A percentile compares a stretch with the other conserved stretches of the same genome.
These are phyloP conservation scores for Pharus latifolius DNA, from an alignment of 176 grass and related monocot species.

Conservation along the genomic window DNA sequence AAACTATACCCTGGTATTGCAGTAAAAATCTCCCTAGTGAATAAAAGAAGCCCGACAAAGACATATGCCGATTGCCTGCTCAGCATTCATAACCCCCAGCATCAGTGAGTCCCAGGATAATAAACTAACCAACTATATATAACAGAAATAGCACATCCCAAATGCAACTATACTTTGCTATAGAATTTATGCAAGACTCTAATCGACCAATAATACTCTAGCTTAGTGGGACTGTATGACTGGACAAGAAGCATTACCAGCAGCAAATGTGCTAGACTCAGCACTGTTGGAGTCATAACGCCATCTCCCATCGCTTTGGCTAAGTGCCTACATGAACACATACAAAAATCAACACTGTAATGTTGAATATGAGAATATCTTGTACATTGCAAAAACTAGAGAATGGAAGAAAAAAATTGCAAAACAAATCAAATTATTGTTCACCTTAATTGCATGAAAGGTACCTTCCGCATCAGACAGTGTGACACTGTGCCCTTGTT, in stretches of 20 bases:
- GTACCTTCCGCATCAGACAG: constrained; percentile 56
- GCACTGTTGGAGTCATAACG: constrained; percentile 80
- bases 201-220: background rate
- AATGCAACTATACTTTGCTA: background rate
- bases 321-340: constrained; percentile 58
- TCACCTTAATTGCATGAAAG: constrained; percentile 93
- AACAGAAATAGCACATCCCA: background rate
- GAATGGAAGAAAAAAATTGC: background rate
- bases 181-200: background rate
- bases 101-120: background rate
- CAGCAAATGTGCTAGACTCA: constrained; percentile 90
- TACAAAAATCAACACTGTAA: background rate
- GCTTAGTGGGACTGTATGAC: background rate
- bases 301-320: constrained; percentile 93
- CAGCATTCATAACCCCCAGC: background rate
- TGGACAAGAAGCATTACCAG: constrained; percentile 42
- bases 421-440: background rate
- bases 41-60: background rate
- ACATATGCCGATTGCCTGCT: background rate
- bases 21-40: background rate
- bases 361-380: background rate
- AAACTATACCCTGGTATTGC: background rate
- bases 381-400: background rate
- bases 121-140: background rate
- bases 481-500: constrained; percentile 49